phyloP scores from a whole-genome alignment of 306 rosid species.

The Quercus bicolor region DNA sequence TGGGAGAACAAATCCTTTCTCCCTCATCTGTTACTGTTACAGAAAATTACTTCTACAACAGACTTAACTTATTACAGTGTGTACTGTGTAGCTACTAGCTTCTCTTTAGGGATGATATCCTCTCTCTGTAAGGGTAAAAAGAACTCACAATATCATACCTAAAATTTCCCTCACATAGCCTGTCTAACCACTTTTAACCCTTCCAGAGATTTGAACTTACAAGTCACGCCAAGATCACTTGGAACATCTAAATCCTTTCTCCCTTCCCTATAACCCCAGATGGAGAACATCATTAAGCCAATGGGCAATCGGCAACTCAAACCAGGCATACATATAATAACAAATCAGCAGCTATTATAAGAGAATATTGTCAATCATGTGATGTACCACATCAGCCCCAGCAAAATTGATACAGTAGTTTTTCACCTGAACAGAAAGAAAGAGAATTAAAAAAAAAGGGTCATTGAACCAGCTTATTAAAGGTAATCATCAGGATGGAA shows the following conservation, averaged over 20 bases:
- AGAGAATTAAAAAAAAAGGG: not conserved
- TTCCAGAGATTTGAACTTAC: no score
- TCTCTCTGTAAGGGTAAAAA: not conserved
- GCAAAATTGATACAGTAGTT: conserved; percentile 45
- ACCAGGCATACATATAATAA: not conserved
- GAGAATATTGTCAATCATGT: conserved; percentile 69
- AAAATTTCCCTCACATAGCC: not conserved
- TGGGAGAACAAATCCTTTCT: no score
- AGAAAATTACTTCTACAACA: no score
- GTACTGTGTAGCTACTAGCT: no score
- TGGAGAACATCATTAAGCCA: not conserved
- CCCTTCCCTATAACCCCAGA: not conserved
- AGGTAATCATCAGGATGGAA: not conserved
- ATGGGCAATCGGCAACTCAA: no score
- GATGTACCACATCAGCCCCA: conserved; percentile 79
- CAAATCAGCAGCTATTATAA: conserved; percentile 15
- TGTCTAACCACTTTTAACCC: not conserved
- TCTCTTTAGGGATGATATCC: no score
- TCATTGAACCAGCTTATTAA: not conserved
- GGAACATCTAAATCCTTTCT: not conserved
- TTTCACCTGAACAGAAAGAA: conserved; percentile 51
- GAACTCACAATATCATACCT: not conserved
- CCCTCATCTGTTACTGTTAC: no score
- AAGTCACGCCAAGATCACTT: not conserved
- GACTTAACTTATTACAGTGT: no score